Evolutionary conservation across 1,284 basidiomycete genomes (phyloP).

Genomic region (Ceratobasidium sp.): DNA sequence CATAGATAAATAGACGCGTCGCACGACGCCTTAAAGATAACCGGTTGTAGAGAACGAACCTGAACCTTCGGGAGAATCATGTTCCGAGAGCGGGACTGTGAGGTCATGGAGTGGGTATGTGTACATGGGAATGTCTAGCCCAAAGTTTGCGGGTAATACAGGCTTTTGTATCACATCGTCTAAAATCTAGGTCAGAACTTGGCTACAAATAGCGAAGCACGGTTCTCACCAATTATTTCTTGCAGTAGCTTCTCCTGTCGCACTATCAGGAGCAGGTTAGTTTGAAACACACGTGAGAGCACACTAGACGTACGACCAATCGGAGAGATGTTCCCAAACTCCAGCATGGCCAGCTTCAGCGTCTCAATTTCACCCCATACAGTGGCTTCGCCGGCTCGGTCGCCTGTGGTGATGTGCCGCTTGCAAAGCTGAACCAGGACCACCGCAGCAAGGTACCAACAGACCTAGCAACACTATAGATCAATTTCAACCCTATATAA

Average conservation of each 20-base stretch:
- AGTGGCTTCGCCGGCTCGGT: conserved; percentile 69
- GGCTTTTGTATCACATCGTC: conserved; percentile 42
- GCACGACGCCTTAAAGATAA: conserved; percentile 30
- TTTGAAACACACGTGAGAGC: conserved; percentile 45
- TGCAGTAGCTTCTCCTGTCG: conserved; percentile 81
- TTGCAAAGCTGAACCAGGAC: conserved; percentile 84
- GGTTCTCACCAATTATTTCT: conserved; percentile 61
- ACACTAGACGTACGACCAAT: conserved; percentile 68
- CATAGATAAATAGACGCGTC: conserved; percentile 38
- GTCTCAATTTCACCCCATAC: conserved; percentile 79
- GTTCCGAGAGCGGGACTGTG: conserved; percentile 32
- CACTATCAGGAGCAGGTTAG: conserved; percentile 54
- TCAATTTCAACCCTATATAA: conserved; percentile 9
- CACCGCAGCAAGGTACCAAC: conserved; percentile 85
- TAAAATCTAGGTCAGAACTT: neutral
- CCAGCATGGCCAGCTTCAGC: conserved; percentile 75
- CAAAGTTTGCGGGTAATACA: conserved; percentile 41
- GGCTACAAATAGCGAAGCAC: neutral
- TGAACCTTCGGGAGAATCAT: conserved; percentile 39
- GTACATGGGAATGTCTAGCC: conserved; percentile 41
- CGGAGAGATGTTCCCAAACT: conserved; percentile 76
- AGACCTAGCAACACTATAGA: conserved; percentile 62
- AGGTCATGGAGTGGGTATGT: conserved; percentile 40
- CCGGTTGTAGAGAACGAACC: conserved; percentile 32
- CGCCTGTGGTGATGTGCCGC: conserved; percentile 76